Base-by-base conservation (phyloP, 75 land plant genomes). In the Isoetes taiwanensis region DNA sequence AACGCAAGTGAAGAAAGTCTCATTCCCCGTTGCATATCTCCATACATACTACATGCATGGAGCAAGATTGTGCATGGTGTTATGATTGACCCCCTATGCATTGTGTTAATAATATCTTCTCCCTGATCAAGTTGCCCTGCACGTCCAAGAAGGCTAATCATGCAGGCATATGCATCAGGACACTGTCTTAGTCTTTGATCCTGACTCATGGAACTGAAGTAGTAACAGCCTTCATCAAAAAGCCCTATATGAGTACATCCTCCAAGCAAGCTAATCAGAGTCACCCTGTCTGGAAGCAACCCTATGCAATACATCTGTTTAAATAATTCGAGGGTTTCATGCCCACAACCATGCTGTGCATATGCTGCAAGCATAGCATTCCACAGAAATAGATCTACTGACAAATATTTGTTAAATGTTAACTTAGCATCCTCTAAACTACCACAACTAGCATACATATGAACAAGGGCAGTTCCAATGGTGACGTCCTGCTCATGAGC, bases 371-470 rank as follows among this genome's bases (percentile, higher is more conserved):
- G 16, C 16, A n/a, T 46, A 19, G 50, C 16, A 23, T 46, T 46
- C 50, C 50, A 46, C 25, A 23, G 21, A n/a, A 46, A 19, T 16
- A 23, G 25, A 46, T 46, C 50, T 16, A 19, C 23, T 23, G 16
- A 4, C 25, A 6, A 23, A 19, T 19, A 19, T 23, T 16, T 19
- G 25, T 46, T 23, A 46, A 46, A 46, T 16, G 25, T 23, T 16
- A 46, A 3, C 50, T 46, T 46, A 19, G 50, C 50, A 19, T 46
- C 50, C 5, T 8, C 50, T 19, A 46, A 19, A 46, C 50, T 19
- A 23, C 50, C 50, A 46, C 50, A 46, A 19, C 23, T 46, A 4
- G 50, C 50, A 46, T 46, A 46, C 50, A 46, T 46, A 23, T 46
- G 16, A 23, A 46, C 23, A n/a, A 46, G 16, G 8, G 50, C 50